Base-by-base conservation (phyloP, 805 yeast species). In the Pichia paraexigua region DNA sequence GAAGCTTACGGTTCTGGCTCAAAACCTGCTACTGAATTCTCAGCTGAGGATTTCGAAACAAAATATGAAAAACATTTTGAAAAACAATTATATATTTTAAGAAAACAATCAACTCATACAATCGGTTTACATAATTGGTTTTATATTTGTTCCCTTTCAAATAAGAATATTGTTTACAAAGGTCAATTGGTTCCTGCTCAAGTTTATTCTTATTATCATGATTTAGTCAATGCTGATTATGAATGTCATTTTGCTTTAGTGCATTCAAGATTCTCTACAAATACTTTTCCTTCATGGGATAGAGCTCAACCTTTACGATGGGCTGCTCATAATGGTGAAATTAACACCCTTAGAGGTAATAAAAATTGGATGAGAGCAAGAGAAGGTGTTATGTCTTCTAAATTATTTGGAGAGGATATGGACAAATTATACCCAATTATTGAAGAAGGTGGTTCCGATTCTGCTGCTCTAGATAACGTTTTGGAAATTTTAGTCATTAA, bases 281-380 rank as follows among this genome's bases (percentile, higher is more conserved):
- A 92, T 71, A 92, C 99, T 46, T 92, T 92, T 81, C 99, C 99
- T 46, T 89, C 97, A n/a, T 92, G 99, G 99, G 99, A 94, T 72
- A 82, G 99, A 71, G 98, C 99, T 24, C 99, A 92, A 72, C 99
- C 99, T 46, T 77, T 92, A 64, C 78, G 98, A 69, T 85, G 95
- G 85, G 88, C 96, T 32, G 99, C 99, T 41, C 99, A 92, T 73
- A 92, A 92, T 69, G 99, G 99, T 77, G 99, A 92, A 72, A 94
- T 92, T 69, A 92, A 92, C 72, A 92, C 99, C 41, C 73, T 92
- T 65, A 81, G 98, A 70, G 99, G 99, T 60, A 92, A 92, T 79
- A 94, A 92, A 72, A 92, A 92, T 72, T 94, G 98, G 98, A 91
- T 94, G 97, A 82, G 96, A 60, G 94, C 98, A 43, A 86, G 96